Conservation (phyloP, 208 protist genomes). For the Angomonas desouzai region DNA sequence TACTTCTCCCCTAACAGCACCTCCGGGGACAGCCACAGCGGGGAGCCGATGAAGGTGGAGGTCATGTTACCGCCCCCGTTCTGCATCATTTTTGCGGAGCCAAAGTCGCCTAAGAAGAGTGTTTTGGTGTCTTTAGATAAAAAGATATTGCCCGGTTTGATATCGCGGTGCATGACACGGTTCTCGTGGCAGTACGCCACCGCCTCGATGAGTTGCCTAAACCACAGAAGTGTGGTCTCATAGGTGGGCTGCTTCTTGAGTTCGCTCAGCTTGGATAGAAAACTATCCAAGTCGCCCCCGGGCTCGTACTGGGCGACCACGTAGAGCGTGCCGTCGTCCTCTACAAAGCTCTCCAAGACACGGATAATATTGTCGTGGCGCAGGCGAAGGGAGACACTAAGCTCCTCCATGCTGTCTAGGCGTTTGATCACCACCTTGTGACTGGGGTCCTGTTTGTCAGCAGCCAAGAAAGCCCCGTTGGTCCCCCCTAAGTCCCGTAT, state of each 20-base stretch:
- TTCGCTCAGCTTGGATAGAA: slow-evolving; percentile 38
- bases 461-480: slow-evolving; percentile 64
- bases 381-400: slow-evolving; percentile 69
- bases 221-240: slow-evolving; percentile 60
- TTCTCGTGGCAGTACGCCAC: slow-evolving; percentile 79
- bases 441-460: slow-evolving; percentile 50
- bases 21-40: slow-evolving; percentile 87
- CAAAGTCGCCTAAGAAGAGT: slow-evolving; percentile 74
- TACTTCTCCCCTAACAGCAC: slow-evolving; percentile 75
- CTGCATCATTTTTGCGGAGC: slow-evolving; percentile 59
- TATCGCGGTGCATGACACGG: slow-evolving; percentile 86
- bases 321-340: slow-evolving; percentile 62
- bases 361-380: slow-evolving; percentile 77
- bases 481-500: slow-evolving; percentile 73
- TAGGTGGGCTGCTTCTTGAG: slow-evolving; percentile 41
- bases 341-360: slow-evolving; percentile 68
- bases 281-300: slow-evolving; percentile 76
- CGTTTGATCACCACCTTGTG: slow-evolving; percentile 80
- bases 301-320: slow-evolving; percentile 78
- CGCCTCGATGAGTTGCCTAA: slow-evolving; percentile 70
- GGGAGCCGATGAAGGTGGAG: slow-evolving; percentile 66
- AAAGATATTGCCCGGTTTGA: slow-evolving; percentile 90
- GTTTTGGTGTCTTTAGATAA: slow-evolving; percentile 42
- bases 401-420: slow-evolving; percentile 67
- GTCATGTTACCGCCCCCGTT: slow-evolving; percentile 22